Evolutionary conservation across 169 alveolate genomes (phyloP), one percentile per base, ranked within the genome.

Genomic region (Plasmodium vivax): DNA sequence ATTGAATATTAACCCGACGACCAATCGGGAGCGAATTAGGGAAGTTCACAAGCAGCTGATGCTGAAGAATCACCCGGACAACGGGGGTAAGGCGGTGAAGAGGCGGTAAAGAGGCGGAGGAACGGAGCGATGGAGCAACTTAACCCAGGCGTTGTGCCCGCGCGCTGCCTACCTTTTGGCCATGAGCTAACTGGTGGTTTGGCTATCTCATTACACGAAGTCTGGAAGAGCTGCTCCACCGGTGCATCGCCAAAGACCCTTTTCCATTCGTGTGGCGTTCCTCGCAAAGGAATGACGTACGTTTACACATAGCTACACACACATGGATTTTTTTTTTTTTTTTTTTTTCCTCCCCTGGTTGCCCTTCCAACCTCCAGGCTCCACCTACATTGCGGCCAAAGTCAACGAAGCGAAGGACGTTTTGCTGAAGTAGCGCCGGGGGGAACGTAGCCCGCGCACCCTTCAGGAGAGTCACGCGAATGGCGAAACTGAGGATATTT

Each of bases 21-120:
- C 98, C 32, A 72, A 97, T 47, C 96, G 94, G 93, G 98, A 97
- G n/a, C 92, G 92, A 87, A 96, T 97, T 32, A 83, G 98, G 43
- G 97, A 97, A 54, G 85, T 95, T 41, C 98, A 97, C 88, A 96
- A 97, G 71, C 98, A 97, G 93, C 96, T 97, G 75, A 97, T 97
- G 99, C 93, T 97, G 92, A 84, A 98, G 77, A 97, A 97, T 84
- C 99, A 97, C 75, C 99, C 99, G 32, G 99, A 97, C 77, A 97
- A 97, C 74, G 99, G 99, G 72, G 99, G 98, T 93, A 93, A 32
- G 47, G 68, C 16, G 68, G 72, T 14, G 14, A 41, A 51, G 54
- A 8, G 9, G 62, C 58, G 54, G 58, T 12, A 12, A 2, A 47
- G n/a, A 3, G n/a, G 58, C 58, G n/a, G 2, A 1, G 58, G 6